Evolutionary conservation across 768 basidiomycete genomes (phyloP).

Genomic region (Lentinus brumalis): DNA sequence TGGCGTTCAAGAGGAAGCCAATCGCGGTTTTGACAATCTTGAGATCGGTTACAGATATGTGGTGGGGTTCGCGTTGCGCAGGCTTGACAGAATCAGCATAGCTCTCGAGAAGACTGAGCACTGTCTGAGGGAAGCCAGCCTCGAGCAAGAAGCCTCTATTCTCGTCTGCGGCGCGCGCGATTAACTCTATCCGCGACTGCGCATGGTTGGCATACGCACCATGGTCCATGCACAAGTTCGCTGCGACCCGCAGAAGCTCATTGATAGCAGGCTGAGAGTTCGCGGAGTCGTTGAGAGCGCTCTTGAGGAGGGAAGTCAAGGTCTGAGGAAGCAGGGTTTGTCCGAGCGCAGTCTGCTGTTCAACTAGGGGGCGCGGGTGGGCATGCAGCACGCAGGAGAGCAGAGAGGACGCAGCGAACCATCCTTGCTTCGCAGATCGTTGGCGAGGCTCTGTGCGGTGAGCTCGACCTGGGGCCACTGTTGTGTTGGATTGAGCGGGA

Average conservation of each 20-base stretch:
- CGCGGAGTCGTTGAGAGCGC: constrained; percentile 51
- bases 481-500: constrained; percentile 33
- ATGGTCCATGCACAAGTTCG: constrained; percentile 86
- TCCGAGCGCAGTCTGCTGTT: constrained; percentile 72
- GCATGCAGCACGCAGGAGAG: constrained; percentile 16
- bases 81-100: constrained; percentile 53
- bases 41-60: constrained; percentile 62
- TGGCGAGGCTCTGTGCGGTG: constrained; percentile 59
- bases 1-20: constrained; percentile 77
- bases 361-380: constrained; percentile 45
- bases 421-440: constrained; percentile 60
- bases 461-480: constrained; percentile 55
- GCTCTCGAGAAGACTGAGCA: constrained; percentile 67
- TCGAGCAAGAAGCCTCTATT: constrained; percentile 75
- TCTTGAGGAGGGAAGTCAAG: constrained; percentile 59
- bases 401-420: constrained; percentile 23
- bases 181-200: background rate
- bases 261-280: constrained; percentile 51
- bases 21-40: constrained; percentile 76
- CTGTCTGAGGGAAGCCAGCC: constrained; percentile 65
- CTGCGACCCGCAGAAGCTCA: constrained; percentile 76
- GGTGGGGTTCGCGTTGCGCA: constrained; percentile 42
- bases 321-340: constrained; percentile 64
- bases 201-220: constrained; percentile 43
- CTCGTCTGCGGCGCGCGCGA: constrained; percentile 53